Evolutionary conservation across 2,329 filamentous ascomycete species (phyloP).

Genomic region (Chaetomiaceae sp.): DNA sequence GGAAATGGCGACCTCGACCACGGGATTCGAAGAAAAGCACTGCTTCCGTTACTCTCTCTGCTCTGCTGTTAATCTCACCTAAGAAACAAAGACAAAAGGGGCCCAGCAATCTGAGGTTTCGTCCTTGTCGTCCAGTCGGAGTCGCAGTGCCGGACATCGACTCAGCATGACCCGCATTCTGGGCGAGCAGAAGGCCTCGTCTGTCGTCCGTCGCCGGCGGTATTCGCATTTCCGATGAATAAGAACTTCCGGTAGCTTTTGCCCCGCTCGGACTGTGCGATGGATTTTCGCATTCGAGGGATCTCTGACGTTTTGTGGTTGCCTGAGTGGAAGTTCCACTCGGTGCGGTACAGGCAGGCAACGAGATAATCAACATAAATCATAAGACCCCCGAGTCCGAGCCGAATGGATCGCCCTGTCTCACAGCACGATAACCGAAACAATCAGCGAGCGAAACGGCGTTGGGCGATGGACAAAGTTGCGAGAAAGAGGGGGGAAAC

Average conservation of each 20-base stretch:
- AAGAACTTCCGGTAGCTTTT: not conserved
- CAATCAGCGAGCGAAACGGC: no score
- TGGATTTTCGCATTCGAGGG: not conserved
- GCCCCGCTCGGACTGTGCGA: not conserved
- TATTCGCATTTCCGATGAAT: no score
- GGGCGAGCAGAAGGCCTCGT: not conserved
- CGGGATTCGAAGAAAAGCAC: no score
- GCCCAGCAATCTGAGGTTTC: no score
- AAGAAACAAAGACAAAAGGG: no score
- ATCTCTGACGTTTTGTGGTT: constrained; percentile 1
- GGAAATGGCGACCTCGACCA: no score
- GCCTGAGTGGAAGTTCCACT: constrained; percentile 2
- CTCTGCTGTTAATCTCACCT: no score
- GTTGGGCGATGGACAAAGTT: no score
- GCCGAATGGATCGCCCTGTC: not conserved
- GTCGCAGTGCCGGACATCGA: no score
- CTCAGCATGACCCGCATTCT: not conserved
- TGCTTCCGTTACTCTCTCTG: no score
- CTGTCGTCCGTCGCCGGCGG: not conserved
- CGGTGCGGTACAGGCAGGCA: constrained; percentile 7
- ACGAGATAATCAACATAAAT: not conserved
- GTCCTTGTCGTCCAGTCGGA: no score
- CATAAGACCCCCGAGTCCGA: not conserved
- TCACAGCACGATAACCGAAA: no score
- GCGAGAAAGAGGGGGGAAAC: not conserved